Evolutionary conservation across 1,284 basidiomycete genomes (phyloP).

Genomic region (Chiua sp.): DNA sequence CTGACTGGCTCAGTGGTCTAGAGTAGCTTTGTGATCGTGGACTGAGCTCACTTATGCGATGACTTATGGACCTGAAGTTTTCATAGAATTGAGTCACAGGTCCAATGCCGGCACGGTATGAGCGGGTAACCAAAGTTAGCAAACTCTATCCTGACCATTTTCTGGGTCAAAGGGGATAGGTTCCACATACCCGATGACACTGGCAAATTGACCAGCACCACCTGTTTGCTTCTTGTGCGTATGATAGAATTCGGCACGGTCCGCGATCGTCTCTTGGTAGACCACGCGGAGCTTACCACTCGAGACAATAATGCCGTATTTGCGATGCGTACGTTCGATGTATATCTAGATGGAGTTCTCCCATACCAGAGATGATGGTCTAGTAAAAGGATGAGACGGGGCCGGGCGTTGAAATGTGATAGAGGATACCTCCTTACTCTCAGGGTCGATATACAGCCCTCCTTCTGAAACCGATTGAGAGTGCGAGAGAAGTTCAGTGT

Average conservation of each 20-base stretch:
- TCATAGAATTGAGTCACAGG: no score
- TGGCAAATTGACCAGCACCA: conserved; percentile 96
- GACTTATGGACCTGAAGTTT: no score
- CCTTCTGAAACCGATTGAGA: conserved; percentile 97
- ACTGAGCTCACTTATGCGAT: no score
- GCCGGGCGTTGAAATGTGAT: neutral
- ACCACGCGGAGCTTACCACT: conserved; percentile 98
- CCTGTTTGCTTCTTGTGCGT: conserved; percentile 99
- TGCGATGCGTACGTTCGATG: conserved; percentile 98
- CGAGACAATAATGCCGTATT: conserved; percentile 94
- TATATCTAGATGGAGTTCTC: conserved; percentile 99
- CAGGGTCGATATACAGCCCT: conserved; percentile 95
- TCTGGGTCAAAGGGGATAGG: conserved; percentile 81
- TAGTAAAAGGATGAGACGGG: conserved; percentile 34
- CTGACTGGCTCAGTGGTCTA: no score
- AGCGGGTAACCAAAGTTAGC: no score
- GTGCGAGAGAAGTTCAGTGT: conserved; percentile 97
- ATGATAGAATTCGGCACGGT: conserved; percentile 85
- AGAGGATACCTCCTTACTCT: conserved; percentile 84
- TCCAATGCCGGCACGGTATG: no score
- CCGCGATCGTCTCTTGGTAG: conserved; percentile 94
- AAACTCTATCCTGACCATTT: conserved; percentile 68
- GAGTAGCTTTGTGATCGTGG: no score
- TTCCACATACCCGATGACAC: conserved; percentile 92
- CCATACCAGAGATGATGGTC: conserved; percentile 99